A percentile compares a stretch with the other conserved stretches of the same genome.
Evolutionary conservation across 116 monocot species (phyloP).

Genomic region (Cymodocea nodosa): DNA sequence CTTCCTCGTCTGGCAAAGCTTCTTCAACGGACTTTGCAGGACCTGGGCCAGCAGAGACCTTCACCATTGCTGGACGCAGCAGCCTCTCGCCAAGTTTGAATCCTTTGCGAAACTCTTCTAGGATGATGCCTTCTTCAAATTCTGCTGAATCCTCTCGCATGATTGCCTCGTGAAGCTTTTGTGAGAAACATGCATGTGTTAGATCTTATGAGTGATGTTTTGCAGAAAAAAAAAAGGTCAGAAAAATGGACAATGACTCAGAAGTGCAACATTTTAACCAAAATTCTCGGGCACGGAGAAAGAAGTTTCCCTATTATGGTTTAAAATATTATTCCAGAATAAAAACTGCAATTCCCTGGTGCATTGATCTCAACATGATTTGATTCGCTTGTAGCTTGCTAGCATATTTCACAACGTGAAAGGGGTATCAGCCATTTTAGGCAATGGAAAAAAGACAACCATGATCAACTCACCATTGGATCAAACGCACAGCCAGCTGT

Average conservation of each 20-base stretch:
- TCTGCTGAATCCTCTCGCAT: slow-evolving; percentile 58
- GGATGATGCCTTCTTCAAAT: slow-evolving; percentile 54
- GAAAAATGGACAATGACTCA: neutral
- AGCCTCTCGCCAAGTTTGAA: slow-evolving; percentile 66
- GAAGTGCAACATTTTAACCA: neutral
- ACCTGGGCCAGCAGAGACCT: slow-evolving; percentile 71
- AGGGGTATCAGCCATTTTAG: neutral
- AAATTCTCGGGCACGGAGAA: too few relatives aligned
- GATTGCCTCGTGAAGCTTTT: slow-evolving; percentile 69
- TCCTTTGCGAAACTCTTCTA: slow-evolving; percentile 62
- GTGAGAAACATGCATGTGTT: slow-evolving; percentile 1
- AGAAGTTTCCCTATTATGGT: too few relatives aligned
- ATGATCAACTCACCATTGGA: slow-evolving; percentile 51
- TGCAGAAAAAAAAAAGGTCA: neutral
- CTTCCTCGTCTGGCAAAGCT: slow-evolving; percentile 9
- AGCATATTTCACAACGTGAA: too few relatives aligned
- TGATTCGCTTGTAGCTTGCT: too few relatives aligned
- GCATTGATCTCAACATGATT: too few relatives aligned
- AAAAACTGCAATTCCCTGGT: too few relatives aligned
- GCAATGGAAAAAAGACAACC: neutral
- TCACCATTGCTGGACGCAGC: slow-evolving; percentile 64
- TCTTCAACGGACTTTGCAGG: slow-evolving; percentile 30
- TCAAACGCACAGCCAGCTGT: slow-evolving; percentile 70
- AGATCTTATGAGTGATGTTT: neutral
- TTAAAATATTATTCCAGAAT: too few relatives aligned